Evolutionary conservation across 768 basidiomycete species (phyloP).

Genomic region (Trametes gibbosa): DNA sequence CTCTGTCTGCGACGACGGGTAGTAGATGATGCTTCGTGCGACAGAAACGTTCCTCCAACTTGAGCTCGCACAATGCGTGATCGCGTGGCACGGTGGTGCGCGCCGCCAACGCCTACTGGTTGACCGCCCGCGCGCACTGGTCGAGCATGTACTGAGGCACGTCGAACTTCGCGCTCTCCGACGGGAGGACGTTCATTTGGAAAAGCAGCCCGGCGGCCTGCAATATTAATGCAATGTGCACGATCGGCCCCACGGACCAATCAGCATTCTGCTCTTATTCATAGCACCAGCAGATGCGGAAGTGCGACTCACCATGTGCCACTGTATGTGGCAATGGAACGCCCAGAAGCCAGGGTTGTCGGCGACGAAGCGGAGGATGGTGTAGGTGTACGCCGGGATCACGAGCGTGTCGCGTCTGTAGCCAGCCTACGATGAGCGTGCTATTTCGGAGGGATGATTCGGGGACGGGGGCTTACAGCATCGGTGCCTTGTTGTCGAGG

Average conservation of each 20-base stretch:
- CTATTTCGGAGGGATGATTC: neutral
- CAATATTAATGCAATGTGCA: too few relatives aligned
- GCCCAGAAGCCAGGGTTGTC: constrained; percentile 48
- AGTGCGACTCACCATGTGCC: constrained; percentile 18
- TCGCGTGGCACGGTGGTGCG: neutral
- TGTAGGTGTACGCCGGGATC: constrained; percentile 38
- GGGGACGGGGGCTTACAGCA: constrained; percentile 23
- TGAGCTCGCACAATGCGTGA: neutral
- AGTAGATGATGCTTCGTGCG: too few relatives aligned
- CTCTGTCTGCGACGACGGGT: too few relatives aligned
- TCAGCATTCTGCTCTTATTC: neutral
- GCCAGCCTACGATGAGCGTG: neutral
- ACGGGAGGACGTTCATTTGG: constrained; percentile 40
- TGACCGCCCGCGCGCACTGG: constrained; percentile 29
- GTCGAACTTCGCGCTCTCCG: constrained; percentile 32
- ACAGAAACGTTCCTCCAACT: too few relatives aligned
- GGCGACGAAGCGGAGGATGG: constrained; percentile 39
- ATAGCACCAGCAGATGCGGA: neutral
- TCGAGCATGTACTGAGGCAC: constrained; percentile 34
- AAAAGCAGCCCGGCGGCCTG: constrained; percentile 38
- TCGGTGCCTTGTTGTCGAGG: constrained; percentile 36
- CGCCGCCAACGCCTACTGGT: neutral
- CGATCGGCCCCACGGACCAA: neutral
- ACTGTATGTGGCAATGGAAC: constrained; percentile 39
- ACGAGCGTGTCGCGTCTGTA: constrained; percentile 40